Conservation (phyloP, 768 basidiomycete genomes). For the Lentinula boryana region DNA sequence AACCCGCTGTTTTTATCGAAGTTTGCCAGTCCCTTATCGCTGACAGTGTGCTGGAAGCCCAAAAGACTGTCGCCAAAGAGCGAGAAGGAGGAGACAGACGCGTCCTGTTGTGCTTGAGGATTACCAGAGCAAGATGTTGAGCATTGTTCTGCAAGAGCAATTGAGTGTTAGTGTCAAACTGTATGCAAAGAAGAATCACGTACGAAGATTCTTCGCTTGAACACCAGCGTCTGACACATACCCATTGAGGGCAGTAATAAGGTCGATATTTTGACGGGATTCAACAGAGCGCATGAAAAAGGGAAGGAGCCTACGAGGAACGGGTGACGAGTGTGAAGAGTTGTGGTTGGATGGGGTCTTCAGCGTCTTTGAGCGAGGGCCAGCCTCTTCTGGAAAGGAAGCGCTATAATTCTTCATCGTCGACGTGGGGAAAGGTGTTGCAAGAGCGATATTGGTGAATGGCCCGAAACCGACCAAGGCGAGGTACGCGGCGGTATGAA, state of each 20-base stretch:
- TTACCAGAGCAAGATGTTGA: not conserved
- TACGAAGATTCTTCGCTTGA: not conserved
- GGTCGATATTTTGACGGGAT: not conserved
- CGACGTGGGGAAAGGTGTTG: constrained; percentile 26
- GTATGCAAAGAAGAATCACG: not conserved
- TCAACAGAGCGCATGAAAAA: not conserved
- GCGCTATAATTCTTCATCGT: constrained; percentile 13
- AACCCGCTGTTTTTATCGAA: constrained; percentile 38
- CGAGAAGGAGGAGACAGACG: not conserved
- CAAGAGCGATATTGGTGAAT: constrained; percentile 18
- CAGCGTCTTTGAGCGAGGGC: not conserved
- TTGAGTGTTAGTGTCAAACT: not conserved
- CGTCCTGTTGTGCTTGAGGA: not conserved
- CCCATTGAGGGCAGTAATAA: not conserved
- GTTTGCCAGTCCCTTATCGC: constrained; percentile 45
- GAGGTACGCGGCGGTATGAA: constrained; percentile 34
- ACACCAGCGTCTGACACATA: not conserved
- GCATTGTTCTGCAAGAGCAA: not conserved
- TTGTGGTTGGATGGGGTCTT: not conserved
- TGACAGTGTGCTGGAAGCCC: constrained; percentile 25
- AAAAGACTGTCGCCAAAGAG: constrained; percentile 25
- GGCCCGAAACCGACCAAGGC: constrained; percentile 26
- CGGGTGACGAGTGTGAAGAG: not conserved
- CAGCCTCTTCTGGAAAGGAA: constrained; percentile 9
- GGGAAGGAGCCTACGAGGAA: not conserved